A percentile compares a stretch with the other conserved stretches of the same genome.
phyloP scores from a whole-genome alignment of 2,329 filamentous ascomycete genomes.

The Torrubiellomyces zombiae region DNA sequence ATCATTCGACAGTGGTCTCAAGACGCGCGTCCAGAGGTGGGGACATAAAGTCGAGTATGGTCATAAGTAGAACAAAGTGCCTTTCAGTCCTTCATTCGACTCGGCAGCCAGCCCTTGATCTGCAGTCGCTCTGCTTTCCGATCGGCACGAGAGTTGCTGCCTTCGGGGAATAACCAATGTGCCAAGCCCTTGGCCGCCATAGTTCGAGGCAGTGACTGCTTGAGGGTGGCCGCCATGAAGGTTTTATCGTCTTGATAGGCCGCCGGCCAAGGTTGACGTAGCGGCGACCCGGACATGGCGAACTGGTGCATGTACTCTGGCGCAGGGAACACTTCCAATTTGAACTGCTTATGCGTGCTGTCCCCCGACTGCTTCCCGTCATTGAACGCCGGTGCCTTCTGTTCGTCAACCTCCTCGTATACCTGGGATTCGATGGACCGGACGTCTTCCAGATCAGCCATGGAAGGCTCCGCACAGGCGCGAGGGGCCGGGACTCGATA shows the following conservation, averaged over 20 bases:
- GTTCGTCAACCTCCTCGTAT: no score
- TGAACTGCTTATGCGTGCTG: constrained; percentile 21
- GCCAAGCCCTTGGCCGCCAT: constrained; percentile 21
- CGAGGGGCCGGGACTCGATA: constrained; percentile 22
- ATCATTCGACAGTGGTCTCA: no score
- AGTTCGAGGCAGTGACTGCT: constrained; percentile 20
- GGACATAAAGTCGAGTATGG: no score
- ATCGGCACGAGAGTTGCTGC: constrained; percentile 3
- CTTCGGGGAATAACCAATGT: constrained; percentile 22
- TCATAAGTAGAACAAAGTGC: background rate
- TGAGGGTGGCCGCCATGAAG: constrained; percentile 20
- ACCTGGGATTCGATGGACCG: constrained; percentile 4
- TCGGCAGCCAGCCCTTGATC: constrained; percentile 10
- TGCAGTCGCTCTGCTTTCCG: constrained; percentile 7
- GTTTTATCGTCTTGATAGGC: constrained; percentile 14
- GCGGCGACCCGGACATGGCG: constrained; percentile 17
- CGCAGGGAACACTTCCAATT: constrained; percentile 22
- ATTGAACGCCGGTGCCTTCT: constrained; percentile 2
- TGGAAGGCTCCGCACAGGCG: constrained; percentile 13
- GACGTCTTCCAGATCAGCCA: constrained; percentile 14
- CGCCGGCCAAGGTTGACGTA: constrained; percentile 26
- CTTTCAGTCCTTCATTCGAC: constrained; percentile 6
- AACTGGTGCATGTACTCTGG: constrained; percentile 22
- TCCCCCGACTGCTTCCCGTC: constrained; percentile 1
- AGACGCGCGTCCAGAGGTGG: no score